Base-by-base conservation (phyloP, 1,284 basidiomycete genomes). In the Ganoderma resinaceum region DNA sequence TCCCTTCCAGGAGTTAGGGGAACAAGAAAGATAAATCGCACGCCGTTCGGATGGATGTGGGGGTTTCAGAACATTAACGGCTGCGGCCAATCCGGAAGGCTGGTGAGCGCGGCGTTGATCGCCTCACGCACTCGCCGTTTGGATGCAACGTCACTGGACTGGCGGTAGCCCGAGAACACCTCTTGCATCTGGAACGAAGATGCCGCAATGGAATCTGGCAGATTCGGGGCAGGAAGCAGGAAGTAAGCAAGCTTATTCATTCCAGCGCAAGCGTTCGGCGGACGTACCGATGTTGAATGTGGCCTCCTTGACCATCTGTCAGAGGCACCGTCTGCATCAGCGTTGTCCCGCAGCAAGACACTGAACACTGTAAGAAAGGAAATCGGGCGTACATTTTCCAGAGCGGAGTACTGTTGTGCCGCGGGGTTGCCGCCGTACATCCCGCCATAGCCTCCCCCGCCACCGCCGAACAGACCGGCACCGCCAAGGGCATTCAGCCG, bases 51-150 rank as follows among this genome's bases (percentile, higher is more conserved):
- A 3, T 26, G 26, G n/a, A 23, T 20, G 4, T 18, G 11, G 16
- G 42, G 1, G n/a, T 7, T 5, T 65, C 35, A 70, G 55, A 70
- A 68, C 64, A 60, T 66, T 35, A 73, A 46, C 29, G 72, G 74
- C 2, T 80, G 73, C 0, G 82, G 82, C 76, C 78, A 82, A 49
- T 83, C 81, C 5, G 82, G 82, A 16, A 83, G 72, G 53, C 74
- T 76, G 8, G 61, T 70, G 9, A 83, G 72, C 4, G 82, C 81
- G 11, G 81, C 81, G 69, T 83, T 83, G 73, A 80, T 78, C 31
- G 78, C 76, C 70, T 83, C 81, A 20, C 80, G 78, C 6, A 83
- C 82, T 18, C 82, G 79, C n/a, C 78, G 76, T 69, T 80, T 81
- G 62, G 79, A 80, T 16, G 81, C 80, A 26, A 79, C 59, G 66